These are phyloP conservation scores for Ceratocystis variospora DNA, from an alignment of 2,329 filamentous ascomycete species.

Conservation along the genomic window DNA sequence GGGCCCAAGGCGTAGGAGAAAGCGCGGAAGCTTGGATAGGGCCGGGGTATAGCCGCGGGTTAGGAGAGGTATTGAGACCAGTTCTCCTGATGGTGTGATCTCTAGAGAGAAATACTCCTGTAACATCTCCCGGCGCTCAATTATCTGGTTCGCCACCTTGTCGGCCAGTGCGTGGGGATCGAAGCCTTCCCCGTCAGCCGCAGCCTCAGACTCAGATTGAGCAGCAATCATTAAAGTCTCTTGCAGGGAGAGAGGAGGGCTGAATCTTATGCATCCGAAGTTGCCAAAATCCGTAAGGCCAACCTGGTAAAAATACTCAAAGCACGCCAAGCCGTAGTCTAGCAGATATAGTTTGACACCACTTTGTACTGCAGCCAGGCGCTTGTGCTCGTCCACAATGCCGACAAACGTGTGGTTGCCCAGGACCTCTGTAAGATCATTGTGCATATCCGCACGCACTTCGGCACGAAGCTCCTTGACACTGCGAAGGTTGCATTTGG, in stretches of 20 bases:
- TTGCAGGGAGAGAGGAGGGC: slow-evolving; percentile 56
- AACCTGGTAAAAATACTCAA: slow-evolving; percentile 91
- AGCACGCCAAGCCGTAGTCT: slow-evolving; percentile 77
- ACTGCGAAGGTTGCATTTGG: slow-evolving; percentile 63
- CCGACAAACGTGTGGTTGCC: slow-evolving; percentile 85
- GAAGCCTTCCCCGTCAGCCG: slow-evolving; percentile 39
- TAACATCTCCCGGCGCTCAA: slow-evolving; percentile 72
- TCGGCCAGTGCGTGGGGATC: slow-evolving; percentile 53
- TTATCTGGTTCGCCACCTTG: slow-evolving; percentile 52
- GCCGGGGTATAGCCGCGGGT: slow-evolving; percentile 80
- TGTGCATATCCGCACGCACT: slow-evolving; percentile 71
- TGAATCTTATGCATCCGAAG: slow-evolving; percentile 71
- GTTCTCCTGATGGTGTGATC: slow-evolving; percentile 61
- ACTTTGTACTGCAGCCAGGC: slow-evolving; percentile 83
- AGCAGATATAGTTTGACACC: slow-evolving; percentile 85
- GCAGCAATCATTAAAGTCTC: slow-evolving; percentile 62
- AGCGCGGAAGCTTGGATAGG: slow-evolving; percentile 74
- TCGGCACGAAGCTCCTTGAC: slow-evolving; percentile 69
- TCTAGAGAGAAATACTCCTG: slow-evolving; percentile 84
- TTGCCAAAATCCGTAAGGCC: slow-evolving; percentile 93
- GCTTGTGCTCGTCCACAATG: slow-evolving; percentile 71
- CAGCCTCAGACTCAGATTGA: slow-evolving; percentile 47
- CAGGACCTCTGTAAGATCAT: slow-evolving; percentile 74
- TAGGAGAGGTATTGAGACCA: slow-evolving; percentile 68
- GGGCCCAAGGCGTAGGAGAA: slow-evolving; percentile 76